Conservation (phyloP, 2,329 filamentous ascomycete species). For the Talaromyces rugulosus region DNA sequence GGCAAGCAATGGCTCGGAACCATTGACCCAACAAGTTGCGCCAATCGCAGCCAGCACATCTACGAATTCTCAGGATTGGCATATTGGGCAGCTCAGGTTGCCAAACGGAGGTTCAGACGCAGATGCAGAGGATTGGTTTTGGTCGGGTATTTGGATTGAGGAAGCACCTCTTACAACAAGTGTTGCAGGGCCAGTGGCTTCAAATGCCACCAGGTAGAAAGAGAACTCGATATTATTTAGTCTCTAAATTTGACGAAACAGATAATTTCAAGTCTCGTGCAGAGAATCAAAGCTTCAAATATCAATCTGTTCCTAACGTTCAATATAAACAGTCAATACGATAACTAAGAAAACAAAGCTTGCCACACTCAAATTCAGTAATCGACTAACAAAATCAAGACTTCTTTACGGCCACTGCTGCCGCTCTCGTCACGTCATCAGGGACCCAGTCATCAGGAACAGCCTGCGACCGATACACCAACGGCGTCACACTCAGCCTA, state of each 20-base stretch:
- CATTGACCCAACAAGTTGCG: constrained; percentile 55
- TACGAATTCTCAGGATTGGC: constrained; percentile 68
- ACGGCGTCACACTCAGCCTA: neutral
- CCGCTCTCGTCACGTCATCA: neutral
- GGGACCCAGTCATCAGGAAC: neutral
- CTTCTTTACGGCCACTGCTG: neutral
- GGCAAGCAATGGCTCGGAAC: constrained; percentile 61
- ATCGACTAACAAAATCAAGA: too few species aligned
- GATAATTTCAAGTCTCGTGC: too few species aligned
- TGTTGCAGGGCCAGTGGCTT: constrained; percentile 29
- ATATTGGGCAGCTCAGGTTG: constrained; percentile 65
- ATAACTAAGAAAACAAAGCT: too few species aligned
- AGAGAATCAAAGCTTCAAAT: too few species aligned
- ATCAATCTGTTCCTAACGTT: too few species aligned
- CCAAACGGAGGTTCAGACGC: constrained; percentile 52
- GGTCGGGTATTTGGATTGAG: constrained; percentile 69
- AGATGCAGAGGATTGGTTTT: constrained; percentile 63
- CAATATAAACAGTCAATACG: too few species aligned
- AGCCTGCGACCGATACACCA: neutral
- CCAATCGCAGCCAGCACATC: constrained; percentile 58
- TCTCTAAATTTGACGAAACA: neutral
- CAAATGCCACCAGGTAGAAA: neutral
- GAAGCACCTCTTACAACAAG: constrained; percentile 44
- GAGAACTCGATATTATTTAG: too few species aligned
- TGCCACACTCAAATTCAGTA: too few species aligned